Base-by-base conservation (phyloP, 306 rosid genomes). In the Albizia julibrissin region DNA sequence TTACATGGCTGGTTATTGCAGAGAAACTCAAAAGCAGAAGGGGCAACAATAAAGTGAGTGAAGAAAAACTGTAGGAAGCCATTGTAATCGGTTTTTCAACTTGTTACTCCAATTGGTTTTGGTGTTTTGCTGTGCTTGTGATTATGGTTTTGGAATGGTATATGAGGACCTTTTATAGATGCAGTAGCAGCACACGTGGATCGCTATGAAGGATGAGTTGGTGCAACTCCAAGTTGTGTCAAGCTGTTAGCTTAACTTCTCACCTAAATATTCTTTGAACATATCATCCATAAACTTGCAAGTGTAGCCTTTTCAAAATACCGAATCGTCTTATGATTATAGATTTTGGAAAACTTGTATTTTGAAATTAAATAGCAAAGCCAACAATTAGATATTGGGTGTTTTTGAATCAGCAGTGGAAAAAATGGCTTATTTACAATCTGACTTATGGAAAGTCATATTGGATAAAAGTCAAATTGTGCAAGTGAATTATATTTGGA, bases 161-260 rank as follows among this genome's bases (percentile, higher is more conserved):
- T 22, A 4, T 19, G 70, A 29, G 46, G 75, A 29, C 27, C 16
- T 82, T 86, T 87, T 89, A 86, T 87, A 89, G 88, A 67, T 61
- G 5, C 58, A 24, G 40, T 3, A 16, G 18, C 8, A 27, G 73
- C 69, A 19, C 31, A 71, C 33, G 13, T 61, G 59, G 75, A 70
- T 49, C 31, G 65, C 6, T 27, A 49, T 6, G 43, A 24, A 46
- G 54, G 73, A 67, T 74, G 70, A 72, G 72, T 79, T 79, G 72
- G 81, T 69, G 44, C 19, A 43, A 49, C 14, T 37, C 10, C 5
- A 31, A 39, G 22, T 13, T 4, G 43, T 33, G 31, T 61, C 22
- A 56, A 26, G 16, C 16, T 61, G 18, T 34, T 67, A 34, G 72
- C 8, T 39, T n/a, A 69, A 39, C 73, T 69, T 69, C 50, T 69